These are phyloP conservation scores for Corynespora cassiicola DNA, from an alignment of 2,329 filamentous ascomycete genomes.

Conservation along the genomic window DNA sequence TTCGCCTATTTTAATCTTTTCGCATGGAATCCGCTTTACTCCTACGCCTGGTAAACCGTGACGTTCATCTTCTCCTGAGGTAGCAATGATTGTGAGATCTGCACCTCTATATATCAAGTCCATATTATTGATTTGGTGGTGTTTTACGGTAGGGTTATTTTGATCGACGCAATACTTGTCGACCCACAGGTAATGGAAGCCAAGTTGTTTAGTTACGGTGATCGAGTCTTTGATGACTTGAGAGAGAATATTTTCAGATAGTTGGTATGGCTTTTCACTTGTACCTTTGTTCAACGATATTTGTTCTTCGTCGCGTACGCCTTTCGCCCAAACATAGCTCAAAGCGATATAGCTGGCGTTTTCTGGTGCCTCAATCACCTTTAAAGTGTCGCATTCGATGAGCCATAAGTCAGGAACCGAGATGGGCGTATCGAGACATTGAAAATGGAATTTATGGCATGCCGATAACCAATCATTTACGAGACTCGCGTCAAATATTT, in stretches of 20 bases:
- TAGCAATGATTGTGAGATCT: conserved; percentile 16
- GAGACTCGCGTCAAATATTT: no score
- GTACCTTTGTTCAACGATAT: no score
- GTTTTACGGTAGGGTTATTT: conserved; percentile 1
- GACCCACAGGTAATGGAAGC: conserved; percentile 9
- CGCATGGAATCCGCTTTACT: conserved; percentile 10
- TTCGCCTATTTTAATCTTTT: conserved; percentile 1
- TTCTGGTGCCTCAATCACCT: conserved; percentile 3
- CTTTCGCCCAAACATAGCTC: conserved; percentile 5
- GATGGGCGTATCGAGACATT: no score
- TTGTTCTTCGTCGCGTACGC: no score
- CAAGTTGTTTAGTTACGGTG: not conserved
- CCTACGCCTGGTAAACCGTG: conserved; percentile 11
- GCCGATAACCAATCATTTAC: no score
- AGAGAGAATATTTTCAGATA: not conserved
- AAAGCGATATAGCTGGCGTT: conserved; percentile 3
- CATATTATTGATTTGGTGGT: conserved; percentile 12
- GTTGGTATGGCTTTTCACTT: no score
- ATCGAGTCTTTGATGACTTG: conserved; percentile 7
- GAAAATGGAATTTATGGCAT: no score
- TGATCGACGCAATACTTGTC: conserved; percentile 11
- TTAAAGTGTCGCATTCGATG: conserved; percentile 10
- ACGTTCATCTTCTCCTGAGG: conserved; percentile 18
- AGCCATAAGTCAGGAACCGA: no score
- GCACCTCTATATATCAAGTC: conserved; percentile 13